Evolutionary conservation across 352 stramenopile species (phyloP).

Genomic region (Phytophthora lateralis): DNA sequence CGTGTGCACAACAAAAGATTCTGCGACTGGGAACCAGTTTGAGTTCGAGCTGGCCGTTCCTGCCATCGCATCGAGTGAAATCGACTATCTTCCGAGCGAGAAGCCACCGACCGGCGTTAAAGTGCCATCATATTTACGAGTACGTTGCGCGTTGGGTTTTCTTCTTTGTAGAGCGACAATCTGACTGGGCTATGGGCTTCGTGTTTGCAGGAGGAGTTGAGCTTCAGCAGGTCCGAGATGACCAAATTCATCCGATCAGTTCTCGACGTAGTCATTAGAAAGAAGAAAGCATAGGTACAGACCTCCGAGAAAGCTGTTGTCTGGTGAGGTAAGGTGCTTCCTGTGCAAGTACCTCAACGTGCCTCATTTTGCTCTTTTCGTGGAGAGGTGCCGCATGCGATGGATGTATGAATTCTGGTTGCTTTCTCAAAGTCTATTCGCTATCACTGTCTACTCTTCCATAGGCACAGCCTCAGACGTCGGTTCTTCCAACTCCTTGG

Average conservation of each 20-base stretch:
- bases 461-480: conserved; percentile 20
- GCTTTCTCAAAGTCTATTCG: conserved; percentile 13
- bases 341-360: conserved; percentile 8
- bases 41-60: conserved; percentile 82
- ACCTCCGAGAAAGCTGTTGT: conserved; percentile 12
- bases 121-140: conserved; percentile 76
- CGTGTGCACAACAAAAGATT: conserved; percentile 69
- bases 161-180: neutral
- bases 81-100: conserved; percentile 82
- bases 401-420: conserved; percentile 5
- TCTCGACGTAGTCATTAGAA: conserved; percentile 81
- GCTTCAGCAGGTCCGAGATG: conserved; percentile 79
- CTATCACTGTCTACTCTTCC: conserved; percentile 30
- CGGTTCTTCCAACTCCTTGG: conserved; percentile 5
- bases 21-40: conserved; percentile 66
- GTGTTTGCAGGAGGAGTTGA: conserved; percentile 68
- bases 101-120: conserved; percentile 53
- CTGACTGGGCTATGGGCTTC: neutral
- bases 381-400: neutral
- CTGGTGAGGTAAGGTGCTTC: conserved; percentile 4
- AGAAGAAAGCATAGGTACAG: conserved; percentile 51
- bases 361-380: conserved; percentile 16
- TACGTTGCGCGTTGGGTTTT: conserved; percentile 27
- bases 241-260: conserved; percentile 86
- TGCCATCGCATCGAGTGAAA: conserved; percentile 61